A percentile compares a stretch with the other conserved stretches of the same genome.
Conservation (phyloP, 495 filamentous ascomycete genomes). For the Pseudevernia furfuracea region DNA sequence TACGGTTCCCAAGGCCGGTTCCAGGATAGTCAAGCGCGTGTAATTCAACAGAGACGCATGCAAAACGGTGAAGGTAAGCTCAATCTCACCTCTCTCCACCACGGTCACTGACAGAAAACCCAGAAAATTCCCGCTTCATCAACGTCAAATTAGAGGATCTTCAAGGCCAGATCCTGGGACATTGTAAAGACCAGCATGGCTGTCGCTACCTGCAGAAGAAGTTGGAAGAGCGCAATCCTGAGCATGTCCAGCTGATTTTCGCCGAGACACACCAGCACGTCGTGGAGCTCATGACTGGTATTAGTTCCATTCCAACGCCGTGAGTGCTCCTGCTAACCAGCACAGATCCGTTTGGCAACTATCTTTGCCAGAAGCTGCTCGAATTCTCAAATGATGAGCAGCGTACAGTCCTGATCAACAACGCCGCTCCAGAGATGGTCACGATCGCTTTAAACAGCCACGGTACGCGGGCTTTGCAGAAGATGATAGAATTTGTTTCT, state of each 20-base stretch:
- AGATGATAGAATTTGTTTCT: conserved; percentile 97
- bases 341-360: conserved; percentile 92
- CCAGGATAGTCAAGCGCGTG: conserved; percentile 61
- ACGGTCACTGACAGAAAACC: background rate
- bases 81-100: background rate
- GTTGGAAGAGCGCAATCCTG: conserved; percentile 78
- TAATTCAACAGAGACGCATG: conserved; percentile 59
- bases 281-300: conserved; percentile 89
- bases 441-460: conserved; percentile 93
- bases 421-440: conserved; percentile 75
- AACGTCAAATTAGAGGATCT: conserved; percentile 73
- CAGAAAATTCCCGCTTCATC: conserved; percentile 51
- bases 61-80: conserved; percentile 54
- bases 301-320: conserved; percentile 14
- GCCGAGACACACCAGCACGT: conserved; percentile 84
- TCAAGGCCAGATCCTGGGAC: conserved; percentile 68
- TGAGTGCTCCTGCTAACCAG: conserved; percentile 9
- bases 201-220: conserved; percentile 95
- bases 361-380: conserved; percentile 92
- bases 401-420: conserved; percentile 84
- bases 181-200: conserved; percentile 96
- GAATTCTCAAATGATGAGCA: conserved; percentile 91
- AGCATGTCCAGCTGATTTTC: conserved; percentile 87
- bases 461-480: conserved; percentile 90
- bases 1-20: conserved; percentile 38